Conservation (phyloP, 768 basidiomycete genomes). For the Neoboletus subvelutipes region DNA sequence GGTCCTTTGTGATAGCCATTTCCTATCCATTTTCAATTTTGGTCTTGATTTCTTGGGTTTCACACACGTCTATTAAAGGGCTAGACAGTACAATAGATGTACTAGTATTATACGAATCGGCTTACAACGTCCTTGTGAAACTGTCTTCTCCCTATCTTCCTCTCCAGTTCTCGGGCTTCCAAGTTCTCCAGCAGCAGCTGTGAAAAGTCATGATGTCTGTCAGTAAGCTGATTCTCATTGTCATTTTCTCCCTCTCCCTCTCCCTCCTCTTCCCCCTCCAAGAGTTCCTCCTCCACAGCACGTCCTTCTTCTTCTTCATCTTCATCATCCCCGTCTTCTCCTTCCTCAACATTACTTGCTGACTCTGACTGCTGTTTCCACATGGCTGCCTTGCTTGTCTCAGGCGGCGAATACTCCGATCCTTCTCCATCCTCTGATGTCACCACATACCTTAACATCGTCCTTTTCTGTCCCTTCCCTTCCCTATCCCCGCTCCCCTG, state of each 20-base stretch:
- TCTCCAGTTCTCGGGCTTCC: conserved; percentile 14
- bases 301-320: conserved; percentile 12
- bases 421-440: conserved; percentile 13
- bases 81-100: not conserved
- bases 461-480: not conserved
- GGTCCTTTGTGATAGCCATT: not conserved
- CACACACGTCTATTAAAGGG: not conserved
- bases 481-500: not conserved
- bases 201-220: conserved; percentile 14
- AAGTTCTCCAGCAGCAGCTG: not conserved
- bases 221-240: not conserved
- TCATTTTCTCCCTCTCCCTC: not conserved
- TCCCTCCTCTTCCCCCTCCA: not conserved
- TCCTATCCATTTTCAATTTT: not conserved
- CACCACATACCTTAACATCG: conserved; percentile 11
- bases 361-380: conserved; percentile 22
- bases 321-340: not conserved
- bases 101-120: conserved; percentile 13
- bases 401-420: conserved; percentile 28
- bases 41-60: not conserved
- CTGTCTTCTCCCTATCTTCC: conserved; percentile 13
- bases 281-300: conserved; percentile 12
- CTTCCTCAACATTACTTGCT: not conserved
- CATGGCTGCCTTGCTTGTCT: conserved; percentile 28
- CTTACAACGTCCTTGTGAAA: conserved; percentile 13